Base-by-base conservation (phyloP, 2,329 filamentous ascomycete species). In the Trichoderma semiorbis region DNA sequence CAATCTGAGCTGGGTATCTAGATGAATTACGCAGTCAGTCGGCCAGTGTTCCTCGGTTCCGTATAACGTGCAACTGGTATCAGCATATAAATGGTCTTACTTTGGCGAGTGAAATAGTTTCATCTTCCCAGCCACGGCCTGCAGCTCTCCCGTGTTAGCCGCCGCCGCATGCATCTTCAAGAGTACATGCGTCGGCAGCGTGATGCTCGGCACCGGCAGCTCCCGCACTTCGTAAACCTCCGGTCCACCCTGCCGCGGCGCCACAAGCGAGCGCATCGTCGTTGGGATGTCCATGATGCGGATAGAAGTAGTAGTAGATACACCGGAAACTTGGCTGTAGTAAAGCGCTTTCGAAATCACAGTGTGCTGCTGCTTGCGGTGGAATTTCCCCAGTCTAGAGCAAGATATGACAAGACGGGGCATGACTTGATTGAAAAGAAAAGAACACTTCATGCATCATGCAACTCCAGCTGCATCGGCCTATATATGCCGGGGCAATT, bases 261-360 rank as follows among this genome's bases (percentile, higher is more conserved):
- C 82, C 16, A 83, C 80, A 47, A 86, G 80, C 7, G 83, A 80
- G 72, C 83, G 82, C 82, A 84, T 85, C 1, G 79, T 84, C 6
- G 73, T 55, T n/a, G 82, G 79, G 61, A 83, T 47, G 2, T 74
- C 55, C 80, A 82, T 82, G 16, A 58, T 74, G 61, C 47, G 4
- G 28, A 39, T 24, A 10, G 24, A 32, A 30, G 12, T 21, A 14
- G 7, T 21, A 14, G 47, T 50, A n/a, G 10, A 50, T 50, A 21
- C 5, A 14, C 21, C 7, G 47, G 10, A 53, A 39, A 43, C 21
- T 63, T 34, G 28, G 28, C 47, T 65, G 62, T 32, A 65, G 28
- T 18, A 14, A 28, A 47, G 12, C 28, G 28, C 14, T 7, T 16
- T n/a, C 5, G 24, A 57, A 43, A 57, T 1, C 28, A 21, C 18